phyloP scores from a whole-genome alignment of 768 basidiomycete species.

The Sistotremastrum niveocremeum region DNA sequence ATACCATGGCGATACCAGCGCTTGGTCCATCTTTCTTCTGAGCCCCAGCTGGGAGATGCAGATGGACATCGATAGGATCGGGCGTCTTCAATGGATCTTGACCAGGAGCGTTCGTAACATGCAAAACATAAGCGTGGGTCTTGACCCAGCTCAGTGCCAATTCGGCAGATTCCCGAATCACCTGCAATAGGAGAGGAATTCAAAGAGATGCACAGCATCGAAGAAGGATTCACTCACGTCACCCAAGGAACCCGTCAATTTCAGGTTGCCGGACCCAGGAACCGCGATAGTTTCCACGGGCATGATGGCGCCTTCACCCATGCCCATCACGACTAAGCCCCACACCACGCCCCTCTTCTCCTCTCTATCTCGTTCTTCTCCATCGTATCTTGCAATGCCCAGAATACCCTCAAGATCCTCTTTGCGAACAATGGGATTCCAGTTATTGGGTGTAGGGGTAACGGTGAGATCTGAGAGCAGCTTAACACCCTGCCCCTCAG shows the following conservation, averaged over 20 bases:
- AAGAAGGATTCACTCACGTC: conserved; percentile 31
- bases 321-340: conserved; percentile 78
- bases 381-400: conserved; percentile 69
- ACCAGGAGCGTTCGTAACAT: conserved; percentile 53
- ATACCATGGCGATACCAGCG: conserved; percentile 79
- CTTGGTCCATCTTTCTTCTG: conserved; percentile 92
- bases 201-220: not conserved
- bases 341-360: conserved; percentile 67
- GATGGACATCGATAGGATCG: conserved; percentile 66
- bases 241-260: conserved; percentile 73
- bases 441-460: conserved; percentile 22
- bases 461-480: conserved; percentile 7
- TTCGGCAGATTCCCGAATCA: conserved; percentile 86
- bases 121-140: conserved; percentile 65
- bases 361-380: conserved; percentile 65
- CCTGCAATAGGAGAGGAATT: conserved; percentile 21
- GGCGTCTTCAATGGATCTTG: conserved; percentile 68
- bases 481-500: not conserved
- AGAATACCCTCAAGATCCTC: conserved; percentile 74
- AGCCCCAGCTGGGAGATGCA: conserved; percentile 81
- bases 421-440: conserved; percentile 46
- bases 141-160: conserved; percentile 90
- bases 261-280: conserved; percentile 62
- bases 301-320: conserved; percentile 74
- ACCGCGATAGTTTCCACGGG: conserved; percentile 74